Base-by-base conservation (phyloP, 352 stramenopile genomes). In the Pythium insidiosum region DNA sequence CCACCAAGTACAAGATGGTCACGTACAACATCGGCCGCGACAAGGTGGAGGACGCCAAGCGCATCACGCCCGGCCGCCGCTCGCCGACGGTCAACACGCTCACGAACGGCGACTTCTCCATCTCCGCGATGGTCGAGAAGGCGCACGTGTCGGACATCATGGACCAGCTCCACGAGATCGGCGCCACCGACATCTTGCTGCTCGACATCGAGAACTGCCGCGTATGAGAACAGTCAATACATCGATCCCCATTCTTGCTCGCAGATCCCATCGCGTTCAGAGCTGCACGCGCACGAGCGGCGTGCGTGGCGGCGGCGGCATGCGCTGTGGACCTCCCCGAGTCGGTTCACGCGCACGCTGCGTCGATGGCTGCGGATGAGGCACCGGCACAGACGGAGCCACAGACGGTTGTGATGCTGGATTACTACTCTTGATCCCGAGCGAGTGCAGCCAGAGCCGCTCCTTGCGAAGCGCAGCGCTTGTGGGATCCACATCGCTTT, bases 1-100 rank as follows among this genome's bases (percentile, higher is more conserved):
- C 94, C 10, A 95, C 76, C 52, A 97, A 98, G 67, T 98, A 98
- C 73, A 77, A 95, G 33, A 98, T 99, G 95, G 81, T 99, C 39
- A 90, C 93, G 48, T 99, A 98, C 81, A 99, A 99, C 66, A 84
- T 98, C 55, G 60, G 66, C 48, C 73, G 86, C 49, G 78, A 94
- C 12, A 82, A 95, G 53, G 63, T 99, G 18, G 63, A 94, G 6
- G 47, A 65, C 31, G 90, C 94, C 6, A 84, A 84, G 22, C 49
- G 60, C 47, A 92, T 99, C 48, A 98, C 95, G 35, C 94, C 93
- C 1, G 96, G 95, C 48, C 97, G 96, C 50, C 77, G 86, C 47
- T 91, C 91, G 19, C 94, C 95, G 10, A 98, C 89, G 3, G 86
- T 98, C 45, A 98, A 95, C 56, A 69, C 68, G 76, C 78, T 96